A percentile compares a stretch with the other conserved stretches of the same genome.
Evolutionary conservation across 2,329 filamentous ascomycete genomes (phyloP).

Genomic region (Penicillium sp.): DNA sequence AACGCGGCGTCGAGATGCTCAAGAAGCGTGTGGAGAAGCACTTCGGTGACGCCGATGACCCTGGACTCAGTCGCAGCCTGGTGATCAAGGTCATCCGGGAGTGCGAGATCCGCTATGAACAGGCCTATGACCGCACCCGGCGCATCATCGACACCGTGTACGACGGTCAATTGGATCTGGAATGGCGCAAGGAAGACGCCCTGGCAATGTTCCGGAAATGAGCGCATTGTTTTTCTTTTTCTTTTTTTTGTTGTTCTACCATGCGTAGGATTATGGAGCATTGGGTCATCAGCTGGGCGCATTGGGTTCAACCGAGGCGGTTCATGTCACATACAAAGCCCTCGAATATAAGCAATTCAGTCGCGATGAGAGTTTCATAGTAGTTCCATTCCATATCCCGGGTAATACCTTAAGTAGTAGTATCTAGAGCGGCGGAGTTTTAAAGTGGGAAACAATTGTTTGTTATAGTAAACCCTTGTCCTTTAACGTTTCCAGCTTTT

Average conservation of each 20-base stretch:
- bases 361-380: neutral
- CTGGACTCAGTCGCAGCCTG: slow-evolving; percentile 59
- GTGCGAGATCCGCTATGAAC: slow-evolving; percentile 58
- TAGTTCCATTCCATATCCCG: neutral
- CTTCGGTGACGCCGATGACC: slow-evolving; percentile 85
- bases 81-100: slow-evolving; percentile 60
- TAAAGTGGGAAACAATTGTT: no score
- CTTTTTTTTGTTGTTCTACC: slow-evolving; percentile 5
- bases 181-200: slow-evolving; percentile 49
- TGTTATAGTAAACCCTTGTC: no score
- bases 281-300: slow-evolving; percentile 9
- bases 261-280: slow-evolving; percentile 8
- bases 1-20: slow-evolving; percentile 84
- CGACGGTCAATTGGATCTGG: slow-evolving; percentile 46
- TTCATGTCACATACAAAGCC: neutral
- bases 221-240: slow-evolving; percentile 10
- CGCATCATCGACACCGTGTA: slow-evolving; percentile 46
- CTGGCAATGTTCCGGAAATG: slow-evolving; percentile 43
- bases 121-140: slow-evolving; percentile 52
- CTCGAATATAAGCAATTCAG: neutral
- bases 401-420: no score
- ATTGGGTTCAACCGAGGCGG: neutral
- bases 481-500: no score
- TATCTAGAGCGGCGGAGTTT: no score
- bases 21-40: slow-evolving; percentile 95